phyloP scores from a whole-genome alignment of 768 basidiomycete species.

The Boletus bicolor region DNA sequence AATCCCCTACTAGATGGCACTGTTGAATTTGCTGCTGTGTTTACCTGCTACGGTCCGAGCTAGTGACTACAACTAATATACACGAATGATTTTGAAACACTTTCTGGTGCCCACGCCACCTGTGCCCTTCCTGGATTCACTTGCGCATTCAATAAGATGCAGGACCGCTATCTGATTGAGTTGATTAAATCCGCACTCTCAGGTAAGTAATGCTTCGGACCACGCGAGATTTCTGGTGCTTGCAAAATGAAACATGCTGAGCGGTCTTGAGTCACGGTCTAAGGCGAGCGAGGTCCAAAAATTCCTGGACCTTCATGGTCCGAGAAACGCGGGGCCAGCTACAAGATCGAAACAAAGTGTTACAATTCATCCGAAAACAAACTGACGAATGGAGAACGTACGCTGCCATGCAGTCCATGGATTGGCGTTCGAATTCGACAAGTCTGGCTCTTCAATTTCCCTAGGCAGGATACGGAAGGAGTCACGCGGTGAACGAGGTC shows the following conservation, averaged over 20 bases:
- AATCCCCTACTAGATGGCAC: background rate
- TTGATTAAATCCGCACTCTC: background rate
- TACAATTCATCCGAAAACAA: background rate
- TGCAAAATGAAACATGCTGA: background rate
- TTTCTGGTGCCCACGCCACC: background rate
- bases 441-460: no score
- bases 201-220: background rate
- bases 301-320: background rate
- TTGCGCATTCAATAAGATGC: background rate
- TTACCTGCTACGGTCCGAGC: background rate
- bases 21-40: background rate
- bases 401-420: background rate
- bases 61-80: slow-evolving; percentile 4
- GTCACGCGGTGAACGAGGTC: slow-evolving; percentile 57
- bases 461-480: background rate
- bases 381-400: background rate
- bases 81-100: background rate
- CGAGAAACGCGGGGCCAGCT: background rate
- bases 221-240: background rate
- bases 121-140: background rate
- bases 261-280: background rate
- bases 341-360: background rate
- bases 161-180: background rate
- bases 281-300: background rate
- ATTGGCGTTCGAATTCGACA: background rate